A percentile compares a stretch with the other conserved stretches of the same genome.
phyloP scores from a whole-genome alignment of 768 basidiomycete species.

The Mrakia hoshinonis region DNA sequence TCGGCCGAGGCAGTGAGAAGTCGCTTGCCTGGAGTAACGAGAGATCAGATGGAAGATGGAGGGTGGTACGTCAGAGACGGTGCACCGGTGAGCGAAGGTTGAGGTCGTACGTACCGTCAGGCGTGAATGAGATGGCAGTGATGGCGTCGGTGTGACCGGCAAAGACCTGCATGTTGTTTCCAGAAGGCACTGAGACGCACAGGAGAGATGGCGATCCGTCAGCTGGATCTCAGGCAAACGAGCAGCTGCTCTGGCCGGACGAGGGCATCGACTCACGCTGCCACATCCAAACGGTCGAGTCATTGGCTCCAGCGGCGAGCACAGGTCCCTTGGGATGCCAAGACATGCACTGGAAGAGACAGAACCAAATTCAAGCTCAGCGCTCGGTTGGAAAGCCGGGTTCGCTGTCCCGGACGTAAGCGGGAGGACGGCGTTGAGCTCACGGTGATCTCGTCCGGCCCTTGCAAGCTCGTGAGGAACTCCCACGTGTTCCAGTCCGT shows the following conservation, averaged over 20 bases:
- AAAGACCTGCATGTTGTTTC: conserved; percentile 91
- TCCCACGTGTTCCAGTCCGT: conserved; percentile 77
- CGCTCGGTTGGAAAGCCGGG: no score
- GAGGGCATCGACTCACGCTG: conserved; percentile 56
- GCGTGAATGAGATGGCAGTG: conserved; percentile 81
- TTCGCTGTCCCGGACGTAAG: neutral
- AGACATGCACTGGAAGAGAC: conserved; percentile 60
- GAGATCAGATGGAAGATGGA: neutral
- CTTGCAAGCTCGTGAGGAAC: conserved; percentile 83
- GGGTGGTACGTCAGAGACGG: neutral
- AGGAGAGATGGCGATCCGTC: neutral
- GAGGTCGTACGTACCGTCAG: conserved; percentile 54
- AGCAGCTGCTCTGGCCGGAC: conserved; percentile 5
- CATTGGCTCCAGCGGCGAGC: conserved; percentile 83
- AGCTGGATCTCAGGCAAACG: neutral
- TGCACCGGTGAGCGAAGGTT: neutral
- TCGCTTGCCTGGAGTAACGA: conserved; percentile 57
- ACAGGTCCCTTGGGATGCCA: conserved; percentile 95
- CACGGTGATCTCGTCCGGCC: conserved; percentile 92
- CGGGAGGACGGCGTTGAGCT: conserved; percentile 37
- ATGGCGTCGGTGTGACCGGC: conserved; percentile 78
- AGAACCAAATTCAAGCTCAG: neutral
- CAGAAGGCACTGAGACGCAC: conserved; percentile 67
- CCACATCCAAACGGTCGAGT: conserved; percentile 94
- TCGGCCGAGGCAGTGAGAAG: conserved; percentile 79